Conservation (phyloP, 1,284 basidiomycete species). For the Coniferiporia sulphurascens region DNA sequence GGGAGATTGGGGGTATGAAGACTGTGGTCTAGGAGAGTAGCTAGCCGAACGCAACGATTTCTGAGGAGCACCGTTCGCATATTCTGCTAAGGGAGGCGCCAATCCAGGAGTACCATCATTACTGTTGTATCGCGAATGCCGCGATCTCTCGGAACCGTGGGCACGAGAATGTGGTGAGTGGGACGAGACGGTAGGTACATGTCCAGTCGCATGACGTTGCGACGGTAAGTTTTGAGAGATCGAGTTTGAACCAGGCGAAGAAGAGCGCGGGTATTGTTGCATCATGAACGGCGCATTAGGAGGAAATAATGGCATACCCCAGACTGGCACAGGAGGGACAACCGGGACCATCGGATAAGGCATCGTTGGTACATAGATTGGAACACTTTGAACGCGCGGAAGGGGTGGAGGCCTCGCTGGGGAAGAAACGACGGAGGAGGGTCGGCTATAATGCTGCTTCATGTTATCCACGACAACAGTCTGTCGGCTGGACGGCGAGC, state of each 20-base stretch:
- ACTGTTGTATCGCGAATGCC: neutral
- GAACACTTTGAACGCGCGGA: neutral
- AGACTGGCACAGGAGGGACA: conserved; percentile 25
- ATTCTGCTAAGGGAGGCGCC: neutral
- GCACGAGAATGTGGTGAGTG: neutral
- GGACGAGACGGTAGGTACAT: neutral
- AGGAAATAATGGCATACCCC: conserved; percentile 58
- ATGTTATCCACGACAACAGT: neutral
- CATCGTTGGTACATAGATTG: conserved; percentile 1
- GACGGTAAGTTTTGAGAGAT: conserved; percentile 10
- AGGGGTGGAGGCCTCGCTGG: conserved; percentile 3
- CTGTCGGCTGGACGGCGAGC: neutral
- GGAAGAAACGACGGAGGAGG: conserved; percentile 1
- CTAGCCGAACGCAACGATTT: conserved; percentile 1
- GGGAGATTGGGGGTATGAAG: neutral
- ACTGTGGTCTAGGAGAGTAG: neutral
- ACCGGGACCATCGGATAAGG: conserved; percentile 3
- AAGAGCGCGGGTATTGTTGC: conserved; percentile 35
- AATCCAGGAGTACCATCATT: neutral
- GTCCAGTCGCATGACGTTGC: neutral
- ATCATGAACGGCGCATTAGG: conserved; percentile 73
- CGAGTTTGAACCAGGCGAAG: conserved; percentile 13
- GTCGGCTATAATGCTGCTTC: conserved; percentile 1
- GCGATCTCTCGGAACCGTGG: neutral
- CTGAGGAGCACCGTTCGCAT: neutral